Conservation (phyloP, 306 rosid species). For the Urtica urens region DNA sequence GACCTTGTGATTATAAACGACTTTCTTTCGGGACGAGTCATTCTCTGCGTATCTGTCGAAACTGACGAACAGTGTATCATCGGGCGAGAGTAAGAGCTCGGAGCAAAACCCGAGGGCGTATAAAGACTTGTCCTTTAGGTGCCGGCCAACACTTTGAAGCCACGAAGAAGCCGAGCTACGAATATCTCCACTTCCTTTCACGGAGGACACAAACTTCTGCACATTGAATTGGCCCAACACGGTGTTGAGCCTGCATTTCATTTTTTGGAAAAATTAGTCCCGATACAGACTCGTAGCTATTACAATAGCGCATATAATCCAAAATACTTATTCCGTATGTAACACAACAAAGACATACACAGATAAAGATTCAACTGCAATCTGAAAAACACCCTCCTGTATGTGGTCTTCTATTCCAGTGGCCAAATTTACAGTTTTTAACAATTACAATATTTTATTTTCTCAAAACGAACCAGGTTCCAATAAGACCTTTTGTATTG, state of each 20-base stretch:
- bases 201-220: conserved; percentile 54
- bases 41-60: conserved; percentile 42
- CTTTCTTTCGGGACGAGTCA: conserved; percentile 46
- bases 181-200: conserved; percentile 28
- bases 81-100: conserved; percentile 45
- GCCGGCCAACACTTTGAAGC: conserved; percentile 33
- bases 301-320: too few relatives aligned
- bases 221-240: conserved; percentile 80
- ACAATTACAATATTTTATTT: too few relatives aligned
- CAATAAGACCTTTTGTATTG: too few relatives aligned
- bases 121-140: conserved; percentile 48
- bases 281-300: too few relatives aligned
- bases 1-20: conserved; percentile 56
- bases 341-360: too few relatives aligned
- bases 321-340: too few relatives aligned
- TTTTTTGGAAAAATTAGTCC: too few relatives aligned
- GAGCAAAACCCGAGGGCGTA: conserved; percentile 65
- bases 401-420: too few relatives aligned
- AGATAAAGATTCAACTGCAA: too few relatives aligned
- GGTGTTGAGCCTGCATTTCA: conserved; percentile 47
- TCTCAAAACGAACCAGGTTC: too few relatives aligned
- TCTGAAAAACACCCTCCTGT: too few relatives aligned
- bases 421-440: too few relatives aligned
- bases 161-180: conserved; percentile 31
- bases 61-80: conserved; percentile 54